Evolutionary conservation across 2,329 filamentous ascomycete species (phyloP).

Genomic region (Trichophyton rubrum): DNA sequence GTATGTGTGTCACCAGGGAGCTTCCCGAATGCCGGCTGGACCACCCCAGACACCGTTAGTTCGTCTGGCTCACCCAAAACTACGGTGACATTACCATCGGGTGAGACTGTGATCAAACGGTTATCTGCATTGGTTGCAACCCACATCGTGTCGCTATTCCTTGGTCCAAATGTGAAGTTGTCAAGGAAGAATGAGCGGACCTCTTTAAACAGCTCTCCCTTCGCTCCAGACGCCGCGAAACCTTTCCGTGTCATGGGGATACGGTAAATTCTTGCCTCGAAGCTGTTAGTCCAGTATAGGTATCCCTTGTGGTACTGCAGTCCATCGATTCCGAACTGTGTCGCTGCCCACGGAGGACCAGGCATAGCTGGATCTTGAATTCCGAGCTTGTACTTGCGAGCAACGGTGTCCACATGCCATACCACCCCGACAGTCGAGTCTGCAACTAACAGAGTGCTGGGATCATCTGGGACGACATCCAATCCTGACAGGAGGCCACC

Average conservation of each 20-base stretch:
- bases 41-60: not conserved
- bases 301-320: not conserved
- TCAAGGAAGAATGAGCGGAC: not conserved
- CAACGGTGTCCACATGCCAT: not conserved
- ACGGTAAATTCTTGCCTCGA: not conserved
- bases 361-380: not conserved
- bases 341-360: not conserved
- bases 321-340: not conserved
- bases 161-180: not conserved
- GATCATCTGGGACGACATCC: not conserved
- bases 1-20: not conserved
- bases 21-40: not conserved
- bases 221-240: not conserved
- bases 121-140: not conserved
- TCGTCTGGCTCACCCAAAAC: not conserved
- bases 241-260: not conserved
- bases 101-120: not conserved
- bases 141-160: not conserved
- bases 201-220: not conserved
- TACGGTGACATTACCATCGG: not conserved
- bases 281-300: not conserved
- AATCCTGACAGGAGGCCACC: not conserved
- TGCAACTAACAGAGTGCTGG: not conserved
- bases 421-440: not conserved
- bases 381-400: not conserved